Conservation (phyloP, 805 yeast genomes). For the Kluyveromyces lactis region DNA sequence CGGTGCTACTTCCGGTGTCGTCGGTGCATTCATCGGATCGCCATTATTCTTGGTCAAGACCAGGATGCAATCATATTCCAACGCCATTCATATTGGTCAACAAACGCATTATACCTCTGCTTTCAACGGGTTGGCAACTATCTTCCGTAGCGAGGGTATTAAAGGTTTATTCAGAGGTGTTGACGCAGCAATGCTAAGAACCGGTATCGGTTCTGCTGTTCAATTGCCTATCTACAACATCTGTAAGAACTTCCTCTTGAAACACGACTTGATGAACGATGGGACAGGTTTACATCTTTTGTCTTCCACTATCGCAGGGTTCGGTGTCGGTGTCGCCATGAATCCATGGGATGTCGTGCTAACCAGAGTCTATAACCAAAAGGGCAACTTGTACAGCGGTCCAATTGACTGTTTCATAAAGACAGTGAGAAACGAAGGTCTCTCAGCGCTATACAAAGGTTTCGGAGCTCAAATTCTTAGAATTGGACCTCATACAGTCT, state of each 20-base stretch:
- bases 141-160: conserved; percentile 68
- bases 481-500: conserved; percentile 90
- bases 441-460: conserved; percentile 84
- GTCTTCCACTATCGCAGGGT: conserved; percentile 72
- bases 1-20: conserved; percentile 78
- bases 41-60: conserved; percentile 92
- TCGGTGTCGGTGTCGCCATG: conserved; percentile 92
- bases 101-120: conserved; percentile 80
- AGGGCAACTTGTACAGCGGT: conserved; percentile 76
- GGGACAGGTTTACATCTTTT: conserved; percentile 65
- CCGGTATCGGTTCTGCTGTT: conserved; percentile 93
- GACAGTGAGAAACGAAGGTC: conserved; percentile 79
- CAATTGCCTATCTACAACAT: conserved; percentile 87
- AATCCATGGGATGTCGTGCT: conserved; percentile 95
- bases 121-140: conserved; percentile 55
- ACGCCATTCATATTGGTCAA: conserved; percentile 64
- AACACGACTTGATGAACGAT: conserved; percentile 44
- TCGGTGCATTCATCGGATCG: conserved; percentile 85
- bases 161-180: conserved; percentile 82
- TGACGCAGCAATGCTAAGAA: conserved; percentile 88
- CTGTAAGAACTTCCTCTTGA: conserved; percentile 55
- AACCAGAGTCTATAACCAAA: conserved; percentile 93
- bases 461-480: conserved; percentile 88
- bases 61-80: conserved; percentile 90
- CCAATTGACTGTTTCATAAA: conserved; percentile 84